Evolutionary conservation across 345 rosid genomes (phyloP).

Genomic region (Citrus glauca): DNA sequence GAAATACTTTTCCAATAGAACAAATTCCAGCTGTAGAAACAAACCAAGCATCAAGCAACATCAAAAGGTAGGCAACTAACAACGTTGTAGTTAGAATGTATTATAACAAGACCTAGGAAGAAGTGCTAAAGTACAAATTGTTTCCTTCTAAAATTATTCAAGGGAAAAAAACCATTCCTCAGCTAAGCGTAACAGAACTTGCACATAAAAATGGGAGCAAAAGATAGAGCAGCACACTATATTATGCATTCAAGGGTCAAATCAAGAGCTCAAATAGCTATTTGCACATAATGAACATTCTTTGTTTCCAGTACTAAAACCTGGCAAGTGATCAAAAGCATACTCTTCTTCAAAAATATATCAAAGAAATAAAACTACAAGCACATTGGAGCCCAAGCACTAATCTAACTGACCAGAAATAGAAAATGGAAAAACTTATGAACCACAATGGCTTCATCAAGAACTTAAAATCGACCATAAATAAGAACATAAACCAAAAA

Average conservation of each 20-base stretch:
- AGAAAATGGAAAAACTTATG: background rate
- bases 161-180: background rate
- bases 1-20: background rate
- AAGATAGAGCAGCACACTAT: background rate
- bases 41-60: background rate
- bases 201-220: background rate
- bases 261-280: background rate
- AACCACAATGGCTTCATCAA: background rate
- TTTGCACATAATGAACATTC: background rate
- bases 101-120: background rate
- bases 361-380: background rate
- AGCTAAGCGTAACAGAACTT: background rate
- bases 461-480: background rate
- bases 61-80: too few relatives aligned
- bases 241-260: background rate
- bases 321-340: background rate
- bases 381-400: background rate
- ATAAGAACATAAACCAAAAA: background rate
- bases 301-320: background rate
- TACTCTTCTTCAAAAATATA: background rate
- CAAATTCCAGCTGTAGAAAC: background rate
- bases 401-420: background rate
- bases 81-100: background rate
- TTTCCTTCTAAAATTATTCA: background rate
- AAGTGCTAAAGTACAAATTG: background rate